Conservation (phyloP, 176 grass and related monocot species). For the Zea luxurians region DNA sequence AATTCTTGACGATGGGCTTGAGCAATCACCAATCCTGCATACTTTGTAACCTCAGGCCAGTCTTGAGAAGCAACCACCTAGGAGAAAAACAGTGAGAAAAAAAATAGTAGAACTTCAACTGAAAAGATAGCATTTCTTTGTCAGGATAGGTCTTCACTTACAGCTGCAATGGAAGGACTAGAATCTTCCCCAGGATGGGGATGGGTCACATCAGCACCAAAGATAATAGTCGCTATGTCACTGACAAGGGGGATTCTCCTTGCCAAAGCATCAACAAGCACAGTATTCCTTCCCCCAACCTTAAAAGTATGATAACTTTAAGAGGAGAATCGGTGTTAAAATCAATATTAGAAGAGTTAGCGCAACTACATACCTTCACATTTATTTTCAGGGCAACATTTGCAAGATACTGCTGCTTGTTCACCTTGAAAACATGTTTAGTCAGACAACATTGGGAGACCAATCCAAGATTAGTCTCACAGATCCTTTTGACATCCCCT, state of each 20-base stretch:
- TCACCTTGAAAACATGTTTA: constrained; percentile 89
- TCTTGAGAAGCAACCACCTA: constrained; percentile 97
- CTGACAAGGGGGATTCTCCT: constrained; percentile 73
- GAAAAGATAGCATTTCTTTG: not conserved
- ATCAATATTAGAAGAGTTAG: constrained; percentile 19
- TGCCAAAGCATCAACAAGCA: constrained; percentile 73
- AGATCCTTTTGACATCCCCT: constrained; percentile 96
- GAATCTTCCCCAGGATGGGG: constrained; percentile 93
- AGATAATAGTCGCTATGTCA: constrained; percentile 85
- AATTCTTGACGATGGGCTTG: constrained; percentile 89
- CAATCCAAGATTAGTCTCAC: constrained; percentile 92
- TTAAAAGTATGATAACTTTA: constrained; percentile 32
- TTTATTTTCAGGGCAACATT: constrained; percentile 97
- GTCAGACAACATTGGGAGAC: constrained; percentile 94
- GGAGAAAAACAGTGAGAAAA: not conserved
- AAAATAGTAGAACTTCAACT: not conserved
- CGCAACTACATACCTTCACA: constrained; percentile 60
- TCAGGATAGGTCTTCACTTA: constrained; percentile 45
- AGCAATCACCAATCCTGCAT: constrained; percentile 82
- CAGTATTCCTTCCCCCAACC: constrained; percentile 92
- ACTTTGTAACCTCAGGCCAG: constrained; percentile 90
- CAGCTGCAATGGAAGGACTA: constrained; percentile 93
- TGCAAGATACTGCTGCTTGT: constrained; percentile 85
- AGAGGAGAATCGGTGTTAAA: not conserved
- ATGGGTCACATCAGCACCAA: constrained; percentile 96